Percentiles rank a stretch among this genome's conserved stretches.
These are phyloP conservation scores for Medicago arabica DNA, from an alignment of 306 rosid species.

Conservation along the genomic window DNA sequence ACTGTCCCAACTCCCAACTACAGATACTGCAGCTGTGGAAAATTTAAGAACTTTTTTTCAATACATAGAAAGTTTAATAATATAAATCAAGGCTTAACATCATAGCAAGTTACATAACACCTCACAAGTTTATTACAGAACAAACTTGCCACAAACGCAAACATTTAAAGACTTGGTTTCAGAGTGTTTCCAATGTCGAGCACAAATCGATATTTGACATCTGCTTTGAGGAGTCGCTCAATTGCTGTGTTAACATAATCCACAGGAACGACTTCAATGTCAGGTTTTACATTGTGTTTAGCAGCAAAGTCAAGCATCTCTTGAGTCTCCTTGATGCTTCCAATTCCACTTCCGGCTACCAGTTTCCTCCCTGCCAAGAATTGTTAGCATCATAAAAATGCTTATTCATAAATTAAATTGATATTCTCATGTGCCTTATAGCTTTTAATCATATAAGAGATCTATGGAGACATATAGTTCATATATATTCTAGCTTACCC, in stretches of 20 bases:
- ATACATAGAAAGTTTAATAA: no score
- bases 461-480: not conserved
- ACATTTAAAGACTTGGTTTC: slow-evolving; percentile 12
- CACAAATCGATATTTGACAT: slow-evolving; percentile 45
- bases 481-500: slow-evolving; percentile 39
- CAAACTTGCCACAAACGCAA: no score
- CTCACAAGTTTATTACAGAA: no score
- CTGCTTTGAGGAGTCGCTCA: slow-evolving; percentile 49
- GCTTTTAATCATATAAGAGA: not conserved
- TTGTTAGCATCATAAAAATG: not conserved
- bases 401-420: no score
- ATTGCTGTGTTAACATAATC: slow-evolving; percentile 57
- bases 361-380: slow-evolving; percentile 45
- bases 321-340: slow-evolving; percentile 56
- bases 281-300: slow-evolving; percentile 46
- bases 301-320: slow-evolving; percentile 58
- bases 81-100: no score
- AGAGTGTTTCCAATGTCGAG: slow-evolving; percentile 39
- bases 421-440: no score
- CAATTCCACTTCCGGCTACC: slow-evolving; percentile 42
- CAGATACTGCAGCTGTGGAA: not conserved
- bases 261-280: slow-evolving; percentile 49
- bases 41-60: no score
- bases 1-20: no score
- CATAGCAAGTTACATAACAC: no score